Base-by-base conservation (phyloP, 2,329 filamentous ascomycete species). In the Colletotrichum abscissum region DNA sequence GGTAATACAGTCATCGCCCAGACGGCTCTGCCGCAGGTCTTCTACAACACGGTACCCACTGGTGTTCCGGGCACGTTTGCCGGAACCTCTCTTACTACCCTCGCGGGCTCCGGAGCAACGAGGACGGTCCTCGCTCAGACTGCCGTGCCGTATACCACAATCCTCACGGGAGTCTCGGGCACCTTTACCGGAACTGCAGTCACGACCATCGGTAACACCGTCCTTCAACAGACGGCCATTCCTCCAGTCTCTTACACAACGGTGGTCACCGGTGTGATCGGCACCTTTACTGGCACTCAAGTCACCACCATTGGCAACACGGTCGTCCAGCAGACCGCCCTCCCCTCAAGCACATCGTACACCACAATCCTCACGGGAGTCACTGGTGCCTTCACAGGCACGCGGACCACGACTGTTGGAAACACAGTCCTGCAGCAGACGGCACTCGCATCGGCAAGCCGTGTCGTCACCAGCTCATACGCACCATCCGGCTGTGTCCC, bases 401-500 rank as follows among this genome's bases (percentile, higher is more conserved):
- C 65, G 3, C 42, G n/a, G 16, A 7, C n/a, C 2, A 28, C 38
- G 2, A 67, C 65, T 5, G 5, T 12, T 33, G 65, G 65, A 0
- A 60, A 49, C n/a, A 67, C 65, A 3, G 55, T 67, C 7, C 0
- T 67, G 28, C 26, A 46, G 9, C 28, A 62, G 28, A 67, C 65
- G 38, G 52, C 55, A 4, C 12, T 72, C 16, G 24, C 38, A 5
- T 54, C 62, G 8, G 56, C 59, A 11, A 52, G 14, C 1, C 62
- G 62, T 0, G 42, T 42, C 11, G 14, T 56, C 14, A 60, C 58
- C 1, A 14, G n/a, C 16, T 58, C 69, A 5, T 69, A 22, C 3
- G 26, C 35, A 14, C 65, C 65, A 4, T 54, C 69, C 1, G 69
- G 69, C 7, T 72, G 69, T 30, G 58, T 72, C 3, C 28, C 69